Base-by-base conservation (phyloP, 106 monocot genomes). In the Dioscorea alata region DNA sequence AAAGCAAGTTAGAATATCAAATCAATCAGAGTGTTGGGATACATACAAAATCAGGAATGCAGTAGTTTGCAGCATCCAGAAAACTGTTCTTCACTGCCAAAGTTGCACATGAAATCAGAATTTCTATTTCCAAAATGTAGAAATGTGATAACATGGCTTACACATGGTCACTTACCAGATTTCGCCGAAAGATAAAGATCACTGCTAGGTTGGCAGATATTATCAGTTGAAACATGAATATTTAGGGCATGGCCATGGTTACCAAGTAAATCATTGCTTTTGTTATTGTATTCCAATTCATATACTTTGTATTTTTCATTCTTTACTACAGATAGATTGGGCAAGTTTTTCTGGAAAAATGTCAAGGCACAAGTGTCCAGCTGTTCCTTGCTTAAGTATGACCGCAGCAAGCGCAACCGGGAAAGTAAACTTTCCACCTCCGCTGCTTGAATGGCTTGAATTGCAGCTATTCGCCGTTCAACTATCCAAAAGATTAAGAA, bases 331-430 rank as follows among this genome's bases (percentile, higher is more conserved):
- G 67, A 72, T 16, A 95, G 49, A 57, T 85, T 91, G 0, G 88
- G 85, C 57, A 85, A 78, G 60, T 88, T 85, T 48, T 91, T 81
- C 48, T 71, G 65, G 57, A 91, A 95, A 60, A 85, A 95, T 33
- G 63, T 28, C n/a, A 69, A 23, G 13, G 79, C 85, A 13, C 69
- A 69, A 12, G 65, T 83, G 35, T 78, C 59, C 13, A 83, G 49
- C 71, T 90, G 87, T 67, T 88, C 90, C 48, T 87, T 78, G 63
- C 53, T 83, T 20, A 90, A 53, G 73, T 70, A 85, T 2, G 84
- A 88, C 0, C 79, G 84, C 23, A 90, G 60, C 59, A 86, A 71
- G 12, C 85, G 87, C 50, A 83, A 50, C 51, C 74, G 42, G 5
- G 85, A 79, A 19, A 85, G 76, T 28, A 88, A 50, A 42, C 51